Conservation (phyloP, 805 yeast species). For the Sugiyamaella americana region DNA sequence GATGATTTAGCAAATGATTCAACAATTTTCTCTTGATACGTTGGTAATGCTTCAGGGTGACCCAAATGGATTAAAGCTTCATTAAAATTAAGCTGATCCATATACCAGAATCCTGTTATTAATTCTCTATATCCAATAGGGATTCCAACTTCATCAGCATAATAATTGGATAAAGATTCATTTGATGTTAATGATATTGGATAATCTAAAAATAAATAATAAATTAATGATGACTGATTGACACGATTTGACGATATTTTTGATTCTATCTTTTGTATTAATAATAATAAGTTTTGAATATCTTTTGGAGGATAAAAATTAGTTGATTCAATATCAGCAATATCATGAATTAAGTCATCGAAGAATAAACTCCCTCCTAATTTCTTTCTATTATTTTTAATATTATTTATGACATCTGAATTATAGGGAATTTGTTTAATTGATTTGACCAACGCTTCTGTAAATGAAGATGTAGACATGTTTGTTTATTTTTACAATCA, state of each 20-base stretch:
- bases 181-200: slow-evolving; percentile 8
- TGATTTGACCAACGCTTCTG: slow-evolving; percentile 15
- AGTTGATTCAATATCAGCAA: slow-evolving; percentile 12
- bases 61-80: slow-evolving; percentile 15
- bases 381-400: slow-evolving; percentile 7
- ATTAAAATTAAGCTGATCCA: slow-evolving; percentile 16
- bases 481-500: no score
- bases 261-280: slow-evolving; percentile 12
- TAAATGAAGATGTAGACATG: slow-evolving; percentile 5
- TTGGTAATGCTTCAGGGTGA: slow-evolving; percentile 17
- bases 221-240: slow-evolving; percentile 16
- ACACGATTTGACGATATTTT: slow-evolving; percentile 5
- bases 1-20: slow-evolving; percentile 2
- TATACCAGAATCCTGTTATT: slow-evolving; percentile 19
- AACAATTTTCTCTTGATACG: slow-evolving; percentile 12
- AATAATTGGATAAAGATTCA: slow-evolving; percentile 18
- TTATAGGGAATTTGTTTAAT: slow-evolving; percentile 10
- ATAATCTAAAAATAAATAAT: slow-evolving; percentile 21
- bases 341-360: slow-evolving; percentile 14
- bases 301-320: slow-evolving; percentile 18
- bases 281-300: slow-evolving; percentile 4
- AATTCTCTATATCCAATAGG: slow-evolving; percentile 17
- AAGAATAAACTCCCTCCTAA: slow-evolving; percentile 18
- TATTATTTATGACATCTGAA: not conserved
- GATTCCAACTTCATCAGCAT: slow-evolving; percentile 18